Conservation (phyloP, 2,329 filamentous ascomycete genomes). For the Hypoxylon sp. region DNA sequence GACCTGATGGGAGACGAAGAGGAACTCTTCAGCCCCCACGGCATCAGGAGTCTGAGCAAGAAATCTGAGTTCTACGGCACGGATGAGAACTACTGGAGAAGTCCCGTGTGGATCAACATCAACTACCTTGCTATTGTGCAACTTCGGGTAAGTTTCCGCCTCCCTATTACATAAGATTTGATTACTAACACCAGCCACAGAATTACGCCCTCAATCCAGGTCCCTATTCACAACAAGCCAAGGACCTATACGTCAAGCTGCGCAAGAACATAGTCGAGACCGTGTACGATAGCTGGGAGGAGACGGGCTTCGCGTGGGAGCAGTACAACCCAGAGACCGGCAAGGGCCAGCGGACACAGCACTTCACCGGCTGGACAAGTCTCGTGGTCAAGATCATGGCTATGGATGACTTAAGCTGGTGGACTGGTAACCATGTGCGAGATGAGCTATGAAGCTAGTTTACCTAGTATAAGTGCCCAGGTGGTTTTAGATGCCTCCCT, state of each 20-base stretch:
- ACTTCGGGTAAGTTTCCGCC: conserved; percentile 75
- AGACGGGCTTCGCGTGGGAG: conserved; percentile 98
- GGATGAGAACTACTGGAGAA: conserved; percentile 96
- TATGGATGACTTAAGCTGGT: conserved; percentile 78
- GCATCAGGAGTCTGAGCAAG: conserved; percentile 91
- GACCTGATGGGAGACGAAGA: conserved; percentile 84
- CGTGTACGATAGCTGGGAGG: conserved; percentile 87
- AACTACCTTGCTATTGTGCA: conserved; percentile 90
- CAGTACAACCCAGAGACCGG: conserved; percentile 97
- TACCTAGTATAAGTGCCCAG: background rate
- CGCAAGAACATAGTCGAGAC: conserved; percentile 90
- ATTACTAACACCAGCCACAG: conserved; percentile 58
- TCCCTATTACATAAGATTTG: background rate
- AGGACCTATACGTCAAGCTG: conserved; percentile 81
- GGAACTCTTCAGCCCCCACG: conserved; percentile 90
- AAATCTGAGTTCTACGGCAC: conserved; percentile 88
- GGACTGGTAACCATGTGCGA: conserved; percentile 52
- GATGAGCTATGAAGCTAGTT: conserved; percentile 64
- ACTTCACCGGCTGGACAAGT: conserved; percentile 99
- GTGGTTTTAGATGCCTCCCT: background rate
- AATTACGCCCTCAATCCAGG: conserved; percentile 76
- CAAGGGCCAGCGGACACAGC: conserved; percentile 93
- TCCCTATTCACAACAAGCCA: conserved; percentile 77
- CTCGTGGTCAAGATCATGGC: conserved; percentile 97
- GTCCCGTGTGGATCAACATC: conserved; percentile 95